Conservation (phyloP, 1,139 yeast species). For the Lodderomyces oxycetoniae region DNA sequence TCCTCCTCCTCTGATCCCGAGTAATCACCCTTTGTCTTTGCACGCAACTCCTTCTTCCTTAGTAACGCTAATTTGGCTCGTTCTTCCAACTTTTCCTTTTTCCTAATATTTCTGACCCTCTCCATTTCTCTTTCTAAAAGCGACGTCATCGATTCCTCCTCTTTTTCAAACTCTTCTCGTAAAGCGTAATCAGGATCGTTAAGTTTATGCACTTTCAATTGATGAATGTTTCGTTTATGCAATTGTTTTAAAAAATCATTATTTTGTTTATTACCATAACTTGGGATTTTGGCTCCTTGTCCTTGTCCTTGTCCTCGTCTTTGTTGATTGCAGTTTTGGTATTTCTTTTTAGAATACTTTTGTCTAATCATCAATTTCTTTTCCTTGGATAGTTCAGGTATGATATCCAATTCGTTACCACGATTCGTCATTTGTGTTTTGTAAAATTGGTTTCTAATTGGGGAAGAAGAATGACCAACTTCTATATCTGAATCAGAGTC, state of each 20-base stretch:
- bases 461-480: constrained; percentile 10
- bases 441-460: constrained; percentile 8
- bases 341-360: constrained; percentile 26
- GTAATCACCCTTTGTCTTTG: constrained; percentile 13
- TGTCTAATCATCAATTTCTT: constrained; percentile 32
- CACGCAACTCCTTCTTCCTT: constrained; percentile 17
- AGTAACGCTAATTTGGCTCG: constrained; percentile 33
- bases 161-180: constrained; percentile 35
- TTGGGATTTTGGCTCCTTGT: background rate
- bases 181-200: constrained; percentile 29
- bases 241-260: constrained; percentile 23
- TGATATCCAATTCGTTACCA: constrained; percentile 13
- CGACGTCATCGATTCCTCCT: constrained; percentile 42
- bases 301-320: background rate
- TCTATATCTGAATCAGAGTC: constrained; percentile 20
- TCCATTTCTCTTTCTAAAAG: constrained; percentile 61
- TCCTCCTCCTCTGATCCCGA: constrained; percentile 15
- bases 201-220: constrained; percentile 24
- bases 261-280: constrained; percentile 5
- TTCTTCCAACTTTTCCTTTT: constrained; percentile 44
- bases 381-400: constrained; percentile 38
- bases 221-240: constrained; percentile 33
- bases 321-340: constrained; percentile 6
- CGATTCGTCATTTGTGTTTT: constrained; percentile 12
- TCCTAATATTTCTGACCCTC: constrained; percentile 47